Conservation (phyloP, 2,329 filamentous ascomycete species). For the Ophiostoma quercus region DNA sequence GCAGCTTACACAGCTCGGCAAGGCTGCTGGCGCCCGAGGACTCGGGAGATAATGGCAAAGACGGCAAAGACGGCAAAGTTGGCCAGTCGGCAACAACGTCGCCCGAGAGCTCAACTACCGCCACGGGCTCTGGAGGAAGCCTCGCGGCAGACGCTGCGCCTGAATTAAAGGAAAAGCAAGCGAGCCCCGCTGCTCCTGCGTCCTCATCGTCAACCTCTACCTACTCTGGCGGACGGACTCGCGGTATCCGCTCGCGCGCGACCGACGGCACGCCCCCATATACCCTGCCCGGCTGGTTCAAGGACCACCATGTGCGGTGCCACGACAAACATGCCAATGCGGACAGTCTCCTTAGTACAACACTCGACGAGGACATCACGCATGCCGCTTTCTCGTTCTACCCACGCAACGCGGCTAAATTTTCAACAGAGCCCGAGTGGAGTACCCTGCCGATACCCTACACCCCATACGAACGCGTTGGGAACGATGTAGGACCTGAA, state of each 20-base stretch:
- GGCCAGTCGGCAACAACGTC: conserved; percentile 19
- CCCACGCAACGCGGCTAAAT: background rate
- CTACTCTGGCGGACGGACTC: background rate
- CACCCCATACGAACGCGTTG: background rate
- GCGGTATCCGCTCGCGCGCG: background rate
- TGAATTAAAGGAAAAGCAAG: background rate
- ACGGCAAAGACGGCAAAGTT: background rate
- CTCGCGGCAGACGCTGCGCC: background rate
- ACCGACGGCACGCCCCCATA: conserved; percentile 41
- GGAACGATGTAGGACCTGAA: background rate
- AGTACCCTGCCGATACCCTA: background rate
- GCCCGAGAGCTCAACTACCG: background rate
- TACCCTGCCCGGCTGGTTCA: conserved; percentile 53
- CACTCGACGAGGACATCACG: background rate
- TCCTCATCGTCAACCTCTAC: background rate
- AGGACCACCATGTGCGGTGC: conserved; percentile 46
- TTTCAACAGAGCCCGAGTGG: background rate
- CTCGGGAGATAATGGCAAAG: background rate
- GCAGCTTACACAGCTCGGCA: conserved; percentile 21
- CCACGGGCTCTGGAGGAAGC: background rate
- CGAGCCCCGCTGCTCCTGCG: too few species aligned
- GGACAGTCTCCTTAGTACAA: background rate
- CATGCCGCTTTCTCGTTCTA: background rate
- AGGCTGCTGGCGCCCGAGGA: background rate
- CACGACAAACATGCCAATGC: background rate